Conservation (phyloP, 805 yeast genomes). For the Allodekkera sacchari region DNA sequence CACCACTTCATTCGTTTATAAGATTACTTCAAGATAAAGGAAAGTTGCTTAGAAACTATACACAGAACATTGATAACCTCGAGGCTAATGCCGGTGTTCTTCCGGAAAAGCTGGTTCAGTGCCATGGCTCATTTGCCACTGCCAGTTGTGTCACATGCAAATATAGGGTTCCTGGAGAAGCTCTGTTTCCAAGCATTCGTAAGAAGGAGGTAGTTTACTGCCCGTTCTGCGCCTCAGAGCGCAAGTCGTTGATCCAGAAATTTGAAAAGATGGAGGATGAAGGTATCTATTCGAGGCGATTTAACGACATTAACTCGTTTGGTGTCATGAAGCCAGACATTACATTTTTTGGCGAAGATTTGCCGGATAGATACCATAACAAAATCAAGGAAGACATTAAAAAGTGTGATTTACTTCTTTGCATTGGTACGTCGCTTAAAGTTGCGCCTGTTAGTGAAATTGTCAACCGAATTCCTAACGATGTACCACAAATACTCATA, state of each 20-base stretch:
- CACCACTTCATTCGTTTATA: constrained; percentile 80
- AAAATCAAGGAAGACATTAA: constrained; percentile 48
- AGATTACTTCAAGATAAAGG: constrained; percentile 65
- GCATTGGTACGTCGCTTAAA: constrained; percentile 86
- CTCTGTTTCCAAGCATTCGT: constrained; percentile 52
- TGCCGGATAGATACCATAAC: constrained; percentile 64
- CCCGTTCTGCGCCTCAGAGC: constrained; percentile 48
- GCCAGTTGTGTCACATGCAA: constrained; percentile 81
- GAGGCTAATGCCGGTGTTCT: constrained; percentile 74
- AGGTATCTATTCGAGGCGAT: constrained; percentile 20
- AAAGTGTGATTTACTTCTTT: constrained; percentile 69
- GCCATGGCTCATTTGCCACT: constrained; percentile 87
- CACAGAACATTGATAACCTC: constrained; percentile 85
- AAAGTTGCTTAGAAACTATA: constrained; percentile 73
- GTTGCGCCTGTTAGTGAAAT: constrained; percentile 90
- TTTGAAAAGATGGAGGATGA: constrained; percentile 25
- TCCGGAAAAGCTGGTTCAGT: constrained; percentile 65
- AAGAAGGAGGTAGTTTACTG: constrained; percentile 60
- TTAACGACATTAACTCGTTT: constrained; percentile 36
- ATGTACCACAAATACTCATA: constrained; percentile 76
- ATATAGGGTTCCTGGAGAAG: constrained; percentile 55
- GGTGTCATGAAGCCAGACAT: constrained; percentile 92
- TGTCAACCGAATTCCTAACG: constrained; percentile 61
- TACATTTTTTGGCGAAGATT: constrained; percentile 81
- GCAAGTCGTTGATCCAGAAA: constrained; percentile 23